Percentiles rank a stretch among this genome's conserved stretches.
Evolutionary conservation across 257 asterid species (phyloP).

Genomic region (Schizonepeta tenuifolia): DNA sequence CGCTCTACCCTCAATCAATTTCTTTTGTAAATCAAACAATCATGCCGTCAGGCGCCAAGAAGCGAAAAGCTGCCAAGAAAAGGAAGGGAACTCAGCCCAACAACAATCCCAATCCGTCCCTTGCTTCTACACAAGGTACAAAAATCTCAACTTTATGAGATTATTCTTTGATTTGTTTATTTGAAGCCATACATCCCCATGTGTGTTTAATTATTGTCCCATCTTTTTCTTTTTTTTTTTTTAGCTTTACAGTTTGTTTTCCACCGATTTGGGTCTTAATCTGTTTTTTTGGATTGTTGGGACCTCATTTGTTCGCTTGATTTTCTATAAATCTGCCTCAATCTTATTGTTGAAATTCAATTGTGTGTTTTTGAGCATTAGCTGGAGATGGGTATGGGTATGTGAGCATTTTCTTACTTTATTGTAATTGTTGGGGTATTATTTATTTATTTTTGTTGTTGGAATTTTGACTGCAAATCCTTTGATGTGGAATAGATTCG

Average conservation of each 20-base stretch:
- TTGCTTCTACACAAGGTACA: conserved; percentile 45
- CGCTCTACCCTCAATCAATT: conserved; percentile 20
- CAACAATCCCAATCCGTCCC: conserved; percentile 33
- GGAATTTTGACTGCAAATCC: background rate
- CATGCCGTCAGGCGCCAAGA: conserved; percentile 82
- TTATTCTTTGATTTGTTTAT: conserved; percentile 26
- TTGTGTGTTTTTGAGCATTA: background rate
- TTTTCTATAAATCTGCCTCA: conserved; percentile 20
- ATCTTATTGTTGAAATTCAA: conserved; percentile 4
- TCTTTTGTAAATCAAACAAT: conserved; percentile 21
- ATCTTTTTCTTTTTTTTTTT: too few relatives aligned
- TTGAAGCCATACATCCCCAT: conserved; percentile 27
- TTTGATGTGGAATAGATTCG: background rate
- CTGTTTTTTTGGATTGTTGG: conserved; percentile 26
- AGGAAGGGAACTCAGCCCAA: conserved; percentile 48
- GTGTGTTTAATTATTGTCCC: conserved; percentile 40
- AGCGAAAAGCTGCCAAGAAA: conserved; percentile 71
- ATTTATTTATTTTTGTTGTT: background rate
- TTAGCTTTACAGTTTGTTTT: conserved; percentile 51
- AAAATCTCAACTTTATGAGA: conserved; percentile 16
- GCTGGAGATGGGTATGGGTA: conserved; percentile 22
- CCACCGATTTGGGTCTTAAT: conserved; percentile 35
- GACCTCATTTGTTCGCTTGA: conserved; percentile 24
- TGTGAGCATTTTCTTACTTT: conserved; percentile 1
- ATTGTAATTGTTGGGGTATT: conserved; percentile 2